Percentiles rank a stretch among this genome's conserved stretches.
These are phyloP conservation scores for Colletotrichum sp. DNA, from an alignment of 2,329 filamentous ascomycete species.

Conservation along the genomic window DNA sequence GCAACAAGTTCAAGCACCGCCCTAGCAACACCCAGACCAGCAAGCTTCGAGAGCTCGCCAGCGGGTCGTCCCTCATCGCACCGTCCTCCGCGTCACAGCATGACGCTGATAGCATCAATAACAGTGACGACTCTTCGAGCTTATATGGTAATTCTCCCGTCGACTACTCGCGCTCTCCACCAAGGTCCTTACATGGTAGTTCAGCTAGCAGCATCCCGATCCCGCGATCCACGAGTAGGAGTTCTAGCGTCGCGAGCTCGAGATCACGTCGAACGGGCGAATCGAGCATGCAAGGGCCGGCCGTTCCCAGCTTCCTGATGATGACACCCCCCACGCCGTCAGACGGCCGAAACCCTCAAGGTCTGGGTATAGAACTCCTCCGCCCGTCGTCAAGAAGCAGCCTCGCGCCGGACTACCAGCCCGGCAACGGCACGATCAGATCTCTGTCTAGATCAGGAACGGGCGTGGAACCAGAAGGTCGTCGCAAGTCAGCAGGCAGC, in stretches of 20 bases:
- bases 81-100: conserved; percentile 40
- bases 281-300: conserved; percentile 26
- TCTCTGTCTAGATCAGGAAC: conserved; percentile 21
- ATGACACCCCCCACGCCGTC: conserved; percentile 52
- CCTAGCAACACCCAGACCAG: conserved; percentile 80
- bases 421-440: conserved; percentile 18
- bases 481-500: conserved; percentile 29
- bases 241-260: conserved; percentile 56
- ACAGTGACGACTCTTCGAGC: conserved; percentile 62
- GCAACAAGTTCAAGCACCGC: conserved; percentile 94
- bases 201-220: conserved; percentile 52
- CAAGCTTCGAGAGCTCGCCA: conserved; percentile 83
- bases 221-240: conserved; percentile 51
- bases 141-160: conserved; percentile 57
- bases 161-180: conserved; percentile 64
- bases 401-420: conserved; percentile 22
- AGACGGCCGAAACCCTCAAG: conserved; percentile 19
- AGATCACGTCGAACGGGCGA: conserved; percentile 44
- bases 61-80: conserved; percentile 68
- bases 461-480: conserved; percentile 14
- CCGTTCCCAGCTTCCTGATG: conserved; percentile 45
- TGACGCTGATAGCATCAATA: conserved; percentile 47
- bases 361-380: conserved; percentile 23
- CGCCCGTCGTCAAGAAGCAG: conserved; percentile 26
- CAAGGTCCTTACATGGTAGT: conserved; percentile 53